Evolutionary conservation across 2,329 filamentous ascomycete species (phyloP).

Genomic region (Fusarium zealandicum): DNA sequence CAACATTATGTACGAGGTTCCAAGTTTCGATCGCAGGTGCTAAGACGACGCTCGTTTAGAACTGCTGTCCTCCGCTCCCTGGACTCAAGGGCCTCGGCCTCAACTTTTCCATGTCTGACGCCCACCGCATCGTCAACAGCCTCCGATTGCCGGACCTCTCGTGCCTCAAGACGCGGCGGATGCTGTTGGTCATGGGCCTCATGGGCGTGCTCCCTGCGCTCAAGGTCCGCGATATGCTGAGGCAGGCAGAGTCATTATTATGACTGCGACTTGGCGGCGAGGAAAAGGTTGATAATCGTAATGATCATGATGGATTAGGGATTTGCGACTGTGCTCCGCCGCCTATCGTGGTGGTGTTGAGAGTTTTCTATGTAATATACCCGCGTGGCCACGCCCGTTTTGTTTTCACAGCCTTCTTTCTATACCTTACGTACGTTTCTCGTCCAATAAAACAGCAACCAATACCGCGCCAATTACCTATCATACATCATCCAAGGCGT

Average conservation of each 20-base stretch:
- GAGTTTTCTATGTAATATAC: slow-evolving; percentile 40
- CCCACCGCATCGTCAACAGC: slow-evolving; percentile 20
- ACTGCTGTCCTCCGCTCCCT: slow-evolving; percentile 29
- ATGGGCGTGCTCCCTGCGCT: slow-evolving; percentile 40
- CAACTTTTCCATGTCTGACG: slow-evolving; percentile 32
- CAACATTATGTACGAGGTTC: too few relatives aligned
- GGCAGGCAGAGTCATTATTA: slow-evolving; percentile 36
- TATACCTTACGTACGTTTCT: slow-evolving; percentile 28
- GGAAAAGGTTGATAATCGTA: not conserved
- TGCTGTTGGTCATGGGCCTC: slow-evolving; percentile 44
- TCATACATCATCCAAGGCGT: slow-evolving; percentile 38
- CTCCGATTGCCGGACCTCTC: slow-evolving; percentile 38
- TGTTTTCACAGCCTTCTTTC: slow-evolving; percentile 12
- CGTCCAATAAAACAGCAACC: slow-evolving; percentile 10
- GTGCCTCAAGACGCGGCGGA: slow-evolving; percentile 41
- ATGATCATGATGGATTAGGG: slow-evolving; percentile 22
- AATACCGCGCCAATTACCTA: slow-evolving; percentile 27
- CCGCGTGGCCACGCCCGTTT: slow-evolving; percentile 32
- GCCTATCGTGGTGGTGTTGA: slow-evolving; percentile 27
- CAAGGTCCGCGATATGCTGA: slow-evolving; percentile 32
- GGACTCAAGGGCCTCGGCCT: slow-evolving; percentile 30
- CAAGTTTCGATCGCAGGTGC: not conserved
- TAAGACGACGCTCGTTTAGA: slow-evolving; percentile 17
- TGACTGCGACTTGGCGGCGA: slow-evolving; percentile 25
- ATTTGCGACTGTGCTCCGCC: slow-evolving; percentile 31